Base-by-base conservation (phyloP, 2,329 filamentous ascomycete genomes). In the Cadophora luteo-olivacea region DNA sequence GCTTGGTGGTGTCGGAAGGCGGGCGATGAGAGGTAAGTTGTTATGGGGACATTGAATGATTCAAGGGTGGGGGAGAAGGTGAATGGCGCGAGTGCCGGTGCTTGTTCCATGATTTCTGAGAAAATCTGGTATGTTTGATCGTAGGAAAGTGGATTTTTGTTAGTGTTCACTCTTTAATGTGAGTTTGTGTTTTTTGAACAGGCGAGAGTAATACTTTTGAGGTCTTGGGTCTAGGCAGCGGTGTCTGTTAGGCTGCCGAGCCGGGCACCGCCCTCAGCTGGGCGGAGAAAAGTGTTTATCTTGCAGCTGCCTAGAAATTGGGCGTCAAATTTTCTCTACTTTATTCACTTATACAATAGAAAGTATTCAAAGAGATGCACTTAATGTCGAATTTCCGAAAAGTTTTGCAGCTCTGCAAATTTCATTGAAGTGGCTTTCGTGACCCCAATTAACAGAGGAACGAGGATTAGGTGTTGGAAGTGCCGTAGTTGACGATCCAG, bases 1-100 rank as follows among this genome's bases (percentile, higher is more conserved):
- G 22, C 57, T 33, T 55, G n/a, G 58, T 55, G n/a, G 4, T 62
- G 22, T 41, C 19, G 33, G n/a, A 60, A 11, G 33, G 33, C 5
- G n/a, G 33, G 57, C 1, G 57, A 60, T 36, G 57, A 60, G 33
- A 60, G 57, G 33, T 45, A 60, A 11, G 57, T 60, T 19, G 8
- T 45, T 33, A 41, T 45, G 9, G 57, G 57, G 36, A 60, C 19
- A 36, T 41, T 41, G 57, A 60, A 60, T 3, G 36, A 5, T 19
- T 36, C 36, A 2, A 60, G 22, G 11, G 57, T 45, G 57, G 57
- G 57, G n/a, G 57, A 60, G 57, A 60, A 60, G 9, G 57, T 60
- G 22, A 60, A 60, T 45, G 57, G 36, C 41, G 33, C 4, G 24
- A 60, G 36, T 12, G 55, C 2, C 7, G 36, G 3, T 41, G 36